These are phyloP conservation scores for Microascus cirrosus DNA, from an alignment of 2,329 filamentous ascomycete species.

Conservation along the genomic window DNA sequence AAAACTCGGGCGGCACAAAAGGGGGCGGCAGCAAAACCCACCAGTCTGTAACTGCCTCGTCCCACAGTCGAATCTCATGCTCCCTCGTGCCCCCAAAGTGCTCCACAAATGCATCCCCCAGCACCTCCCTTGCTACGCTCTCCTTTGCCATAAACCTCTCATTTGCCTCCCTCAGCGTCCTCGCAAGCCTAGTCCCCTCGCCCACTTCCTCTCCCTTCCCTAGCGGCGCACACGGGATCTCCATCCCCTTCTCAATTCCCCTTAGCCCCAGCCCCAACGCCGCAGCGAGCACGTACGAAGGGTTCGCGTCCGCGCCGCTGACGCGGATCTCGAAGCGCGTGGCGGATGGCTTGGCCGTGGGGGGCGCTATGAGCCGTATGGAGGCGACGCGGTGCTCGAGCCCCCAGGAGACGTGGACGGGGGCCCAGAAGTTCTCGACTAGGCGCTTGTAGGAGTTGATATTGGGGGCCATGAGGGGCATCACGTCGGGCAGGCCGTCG, in stretches of 20 bases:
- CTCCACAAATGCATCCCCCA: conserved; percentile 92
- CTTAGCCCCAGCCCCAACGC: conserved; percentile 83
- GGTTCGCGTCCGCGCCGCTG: conserved; percentile 87
- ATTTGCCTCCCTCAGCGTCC: conserved; percentile 75
- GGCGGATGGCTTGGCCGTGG: conserved; percentile 71
- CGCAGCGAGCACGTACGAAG: conserved; percentile 75
- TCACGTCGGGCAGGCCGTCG: conserved; percentile 82
- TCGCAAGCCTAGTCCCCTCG: conserved; percentile 58
- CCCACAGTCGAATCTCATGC: conserved; percentile 83
- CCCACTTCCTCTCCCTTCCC: conserved; percentile 76
- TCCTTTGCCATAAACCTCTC: conserved; percentile 63
- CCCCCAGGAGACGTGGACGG: conserved; percentile 95
- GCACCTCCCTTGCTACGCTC: conserved; percentile 85
- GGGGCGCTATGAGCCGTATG: conserved; percentile 79
- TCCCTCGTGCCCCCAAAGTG: conserved; percentile 88
- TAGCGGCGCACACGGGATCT: conserved; percentile 70
- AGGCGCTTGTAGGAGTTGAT: conserved; percentile 97
- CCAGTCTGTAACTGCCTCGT: conserved; percentile 96
- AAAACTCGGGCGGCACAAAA: conserved; percentile 5
- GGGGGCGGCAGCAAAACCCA: conserved; percentile 32
- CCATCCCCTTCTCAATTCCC: conserved; percentile 84
- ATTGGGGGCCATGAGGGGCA: conserved; percentile 89
- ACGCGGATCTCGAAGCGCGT: conserved; percentile 91
- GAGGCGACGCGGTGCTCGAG: conserved; percentile 89
- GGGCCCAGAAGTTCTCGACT: conserved; percentile 98